Base-by-base conservation (phyloP, 495 filamentous ascomycete species). In the Aeminium ludgeri region DNA sequence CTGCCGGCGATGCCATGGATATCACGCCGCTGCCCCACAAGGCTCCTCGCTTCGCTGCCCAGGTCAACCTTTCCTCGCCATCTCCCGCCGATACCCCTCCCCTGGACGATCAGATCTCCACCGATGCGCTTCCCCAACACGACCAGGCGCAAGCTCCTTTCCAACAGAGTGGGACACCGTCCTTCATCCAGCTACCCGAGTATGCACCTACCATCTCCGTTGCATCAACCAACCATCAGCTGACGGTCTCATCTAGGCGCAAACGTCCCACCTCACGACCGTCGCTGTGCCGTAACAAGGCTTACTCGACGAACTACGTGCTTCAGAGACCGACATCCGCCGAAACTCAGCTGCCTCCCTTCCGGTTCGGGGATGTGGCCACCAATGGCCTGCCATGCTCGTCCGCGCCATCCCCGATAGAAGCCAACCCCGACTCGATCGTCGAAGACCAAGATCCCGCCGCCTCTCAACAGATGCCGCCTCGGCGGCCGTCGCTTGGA, bases 1-100 rank as follows among this genome's bases (percentile, higher is more conserved):
- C 87, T 10, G 69, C 67, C 11, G 64, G 69, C n/a, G 86, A 95
- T 47, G 64, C 68, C 28, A 95, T 96, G 86, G 91, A 96, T 50
- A 78, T 93, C 62, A 94, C 86, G 16, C 89, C 89, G 10, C 61
- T 96, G 30, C 89, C 86, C 10, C 87, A 93, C 59, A 97, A 95
- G 63, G 67, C 71, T 17, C 68, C 82, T 8, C 84, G 76, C 52
- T 53, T 65, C 34, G 55, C 60, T 10, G 62, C 65, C 4, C 67
- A 78, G 44, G 59, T 82, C 19, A 73, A 79, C 42, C 57, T 80
- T 18, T 62, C 67, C 25, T 84, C 81, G 0, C 80, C 84, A 2
- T 76, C 73, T 1, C 75, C 79, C 0, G 62, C 66, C 20, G 25
- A 37, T 13, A 56, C 53, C 6, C 48, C 58, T 44, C 28, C 62